Percentiles rank a stretch among this genome's conserved stretches.
These are phyloP conservation scores for Byssochlamys sp. DNA, from an alignment of 2,329 filamentous ascomycete species.

Conservation along the genomic window DNA sequence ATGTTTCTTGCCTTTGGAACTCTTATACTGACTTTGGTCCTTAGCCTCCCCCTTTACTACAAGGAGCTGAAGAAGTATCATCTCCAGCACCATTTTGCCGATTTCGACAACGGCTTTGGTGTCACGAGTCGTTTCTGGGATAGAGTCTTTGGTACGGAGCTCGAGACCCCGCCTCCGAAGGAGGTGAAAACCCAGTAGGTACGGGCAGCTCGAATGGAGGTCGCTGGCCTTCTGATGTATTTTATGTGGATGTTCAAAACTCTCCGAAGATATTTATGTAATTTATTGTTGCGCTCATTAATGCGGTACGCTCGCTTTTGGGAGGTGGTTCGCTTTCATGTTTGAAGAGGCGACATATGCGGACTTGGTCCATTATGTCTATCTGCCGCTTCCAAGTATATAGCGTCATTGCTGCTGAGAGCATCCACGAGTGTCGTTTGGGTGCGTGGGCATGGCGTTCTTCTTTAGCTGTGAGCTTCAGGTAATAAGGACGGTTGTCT, in stretches of 20 bases:
- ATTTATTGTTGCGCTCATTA: background rate
- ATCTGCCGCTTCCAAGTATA: background rate
- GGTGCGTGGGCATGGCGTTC: too few species aligned
- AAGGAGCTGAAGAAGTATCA: slow-evolving; percentile 94
- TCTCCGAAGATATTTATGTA: background rate
- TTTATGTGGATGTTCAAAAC: background rate
- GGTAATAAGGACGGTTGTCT: too few species aligned
- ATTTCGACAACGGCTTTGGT: slow-evolving; percentile 94
- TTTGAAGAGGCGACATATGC: background rate
- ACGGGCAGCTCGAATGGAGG: background rate
- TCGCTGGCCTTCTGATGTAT: background rate
- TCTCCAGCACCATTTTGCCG: slow-evolving; percentile 90
- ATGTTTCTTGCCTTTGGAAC: background rate
- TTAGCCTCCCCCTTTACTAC: slow-evolving; percentile 73
- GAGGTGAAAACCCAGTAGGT: slow-evolving; percentile 27
- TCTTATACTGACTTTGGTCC: slow-evolving; percentile 6
- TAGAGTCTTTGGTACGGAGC: slow-evolving; percentile 76
- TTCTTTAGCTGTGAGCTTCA: too few species aligned
- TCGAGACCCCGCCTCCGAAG: slow-evolving; percentile 40
- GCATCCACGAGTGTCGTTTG: too few species aligned
- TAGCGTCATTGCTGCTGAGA: too few species aligned
- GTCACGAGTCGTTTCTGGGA: slow-evolving; percentile 98
- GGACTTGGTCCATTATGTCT: too few species aligned
- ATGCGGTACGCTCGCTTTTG: background rate
- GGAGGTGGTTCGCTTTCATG: background rate